These are phyloP conservation scores for Entonaema liquescens DNA, from an alignment of 495 filamentous ascomycete genomes.

Conservation along the genomic window DNA sequence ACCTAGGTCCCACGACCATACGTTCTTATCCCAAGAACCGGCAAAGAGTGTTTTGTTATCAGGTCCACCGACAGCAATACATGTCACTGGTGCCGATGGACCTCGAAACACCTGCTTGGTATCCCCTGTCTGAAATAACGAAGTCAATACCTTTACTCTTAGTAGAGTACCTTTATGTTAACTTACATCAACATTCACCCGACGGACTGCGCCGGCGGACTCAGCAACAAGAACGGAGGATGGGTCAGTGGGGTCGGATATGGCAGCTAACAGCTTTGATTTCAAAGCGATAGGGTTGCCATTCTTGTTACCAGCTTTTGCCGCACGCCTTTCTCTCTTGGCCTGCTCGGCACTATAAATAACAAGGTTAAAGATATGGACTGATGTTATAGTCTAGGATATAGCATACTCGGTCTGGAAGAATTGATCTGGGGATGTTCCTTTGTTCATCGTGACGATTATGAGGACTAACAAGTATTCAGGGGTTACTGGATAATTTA, in stretches of 20 bases:
- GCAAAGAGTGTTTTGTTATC: constrained; percentile 73
- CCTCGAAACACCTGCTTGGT: constrained; percentile 68
- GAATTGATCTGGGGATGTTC: constrained; percentile 64
- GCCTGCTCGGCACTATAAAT: constrained; percentile 71
- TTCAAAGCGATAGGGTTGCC: constrained; percentile 81
- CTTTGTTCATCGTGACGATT: constrained; percentile 37
- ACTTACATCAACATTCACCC: constrained; percentile 80
- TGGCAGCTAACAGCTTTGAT: constrained; percentile 84
- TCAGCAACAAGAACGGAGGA: constrained; percentile 79
- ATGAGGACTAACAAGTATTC: background rate
- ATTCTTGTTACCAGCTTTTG: constrained; percentile 82
- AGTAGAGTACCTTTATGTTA: background rate
- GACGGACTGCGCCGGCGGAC: constrained; percentile 78
- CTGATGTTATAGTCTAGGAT: constrained; percentile 1
- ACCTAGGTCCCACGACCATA: constrained; percentile 81
- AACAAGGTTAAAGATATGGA: constrained; percentile 22
- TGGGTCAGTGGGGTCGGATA: constrained; percentile 69
- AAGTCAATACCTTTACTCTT: background rate
- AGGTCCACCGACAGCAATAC: constrained; percentile 70
- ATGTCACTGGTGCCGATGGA: constrained; percentile 80
- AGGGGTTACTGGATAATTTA: constrained; percentile 9
- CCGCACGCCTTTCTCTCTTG: constrained; percentile 73
- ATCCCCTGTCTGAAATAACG: constrained; percentile 41
- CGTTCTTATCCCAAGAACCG: constrained; percentile 90
- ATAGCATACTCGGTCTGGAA: constrained; percentile 84